Base-by-base conservation (phyloP, 257 asterid species). In the Ilex asprella region DNA sequence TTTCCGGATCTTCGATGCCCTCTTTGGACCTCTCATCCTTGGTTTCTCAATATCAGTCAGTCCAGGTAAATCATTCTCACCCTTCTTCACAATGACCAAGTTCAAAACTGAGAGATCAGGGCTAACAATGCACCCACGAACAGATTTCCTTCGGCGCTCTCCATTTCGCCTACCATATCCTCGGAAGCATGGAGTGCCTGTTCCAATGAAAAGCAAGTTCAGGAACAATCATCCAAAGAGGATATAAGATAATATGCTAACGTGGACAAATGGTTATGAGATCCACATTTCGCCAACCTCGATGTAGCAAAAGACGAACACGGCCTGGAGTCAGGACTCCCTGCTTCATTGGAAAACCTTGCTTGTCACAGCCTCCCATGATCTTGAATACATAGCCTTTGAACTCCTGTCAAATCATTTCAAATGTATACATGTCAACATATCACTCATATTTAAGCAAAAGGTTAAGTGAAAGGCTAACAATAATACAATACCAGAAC, bases 1-100 rank as follows among this genome's bases (percentile, higher is more conserved):
- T 55, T 66, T 66, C 30, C 64, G 58, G 63, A 66, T 66, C 64
- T 66, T 66, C 31, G 70, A 66, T 30, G 70, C 70, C 58, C 70
- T 66, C 69, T 65, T 65, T 65, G 69, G 69, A 55, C 69, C 69
- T 56, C 69, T 65, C 69, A 65, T 65, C 62, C 69, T 65, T 5
- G 69, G 69, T 51, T 65, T 65, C 62, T 65, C 69, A n/a, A 43
- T 32, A 13, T 65, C 69, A 14, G 69, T 65, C 16, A 65, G 57
- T 7, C 69, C 69, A 10, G 69, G 69, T 7, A 65, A 43, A 31
- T 65, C 69, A 55, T 56, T 65, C 2, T 65, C 69, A 55, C 69
- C 69, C 56, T 65, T 65, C 43, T 66, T 66, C 56, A 66, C 70
- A 56, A 66, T 66, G 1, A 66, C 70, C 52, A 66, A 13, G 64